Evolutionary conservation across 2,329 filamentous ascomycete genomes (phyloP), one percentile per base, ranked within the genome.

Genomic region (Trichoderma atrobrunneum): DNA sequence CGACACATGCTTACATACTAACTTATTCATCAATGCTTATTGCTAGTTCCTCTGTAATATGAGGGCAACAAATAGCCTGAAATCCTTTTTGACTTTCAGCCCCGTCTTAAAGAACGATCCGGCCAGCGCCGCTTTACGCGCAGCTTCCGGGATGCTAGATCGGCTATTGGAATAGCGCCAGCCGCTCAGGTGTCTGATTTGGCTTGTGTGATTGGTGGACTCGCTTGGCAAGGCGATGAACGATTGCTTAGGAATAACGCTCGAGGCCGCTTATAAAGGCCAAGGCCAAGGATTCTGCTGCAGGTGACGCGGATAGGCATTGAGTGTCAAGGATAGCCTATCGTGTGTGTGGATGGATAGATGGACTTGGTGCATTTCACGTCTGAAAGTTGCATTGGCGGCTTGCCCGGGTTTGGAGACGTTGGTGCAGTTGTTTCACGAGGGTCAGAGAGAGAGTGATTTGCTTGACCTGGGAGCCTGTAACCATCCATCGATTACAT

Each of bases 51-150:
- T n/a, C 36, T 1, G 16, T 8, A 57, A 26, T 16, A 4, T 12
- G 30, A 65, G 36, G 16, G 43, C 62, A n/a, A 24, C 16, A 34
- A 34, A 65, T 54, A 65, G 62, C 62, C 62, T 65, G 48, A 65
- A 65, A 16, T 34, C 6, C 36, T 39, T n/a, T 48, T 48, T 51
- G 28, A 51, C 39, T 64, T 48, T 51, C 26, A 30, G 62, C 62
- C 43, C 43, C 43, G 18, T 21, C 43, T 21, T 5, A 48, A 18
- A 21, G 8, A 39, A 30, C 43, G 48, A 66, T 66, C 63, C 63
- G 63, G 63, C 63, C 63, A 54, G 63, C 63, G 63, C 63, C 63
- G 48, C 48, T 48, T 56, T 48, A 24, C 62, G 18, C 63, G 36
- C 36, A 39, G 36, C 36, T 39, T 39, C 36, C 16, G 63, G 63